Conservation (phyloP, 192 early-diverging fungal genomes). For the Coemansia sp. region DNA sequence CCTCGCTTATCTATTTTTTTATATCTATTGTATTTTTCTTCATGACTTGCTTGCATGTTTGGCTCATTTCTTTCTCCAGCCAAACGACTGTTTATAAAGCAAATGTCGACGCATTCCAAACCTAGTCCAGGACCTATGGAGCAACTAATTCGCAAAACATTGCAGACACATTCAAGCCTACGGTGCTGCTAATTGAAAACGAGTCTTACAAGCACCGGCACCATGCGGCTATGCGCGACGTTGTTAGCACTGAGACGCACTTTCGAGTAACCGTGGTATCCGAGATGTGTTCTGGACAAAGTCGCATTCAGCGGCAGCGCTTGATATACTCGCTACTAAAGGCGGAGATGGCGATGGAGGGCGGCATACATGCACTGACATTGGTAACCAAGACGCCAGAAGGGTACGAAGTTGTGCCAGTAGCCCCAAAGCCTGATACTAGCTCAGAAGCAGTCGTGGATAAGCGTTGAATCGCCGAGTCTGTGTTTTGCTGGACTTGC, state of each 20-base stretch:
- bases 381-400: slow-evolving; percentile 76
- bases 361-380: slow-evolving; percentile 76
- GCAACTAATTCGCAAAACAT: slow-evolving; percentile 30
- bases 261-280: slow-evolving; percentile 77
- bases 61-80: background rate
- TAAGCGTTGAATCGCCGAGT: background rate
- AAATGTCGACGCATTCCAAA: slow-evolving; percentile 5
- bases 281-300: slow-evolving; percentile 57
- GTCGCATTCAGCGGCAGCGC: slow-evolving; percentile 66
- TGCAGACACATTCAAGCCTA: slow-evolving; percentile 58
- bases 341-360: slow-evolving; percentile 69
- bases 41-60: background rate
- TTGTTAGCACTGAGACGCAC: slow-evolving; percentile 77
- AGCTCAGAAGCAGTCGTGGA: background rate
- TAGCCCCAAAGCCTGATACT: background rate
- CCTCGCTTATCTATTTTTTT: background rate
- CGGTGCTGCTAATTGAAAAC: slow-evolving; percentile 70
- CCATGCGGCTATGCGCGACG: slow-evolving; percentile 87
- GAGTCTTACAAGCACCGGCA: slow-evolving; percentile 78
- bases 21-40: no score
- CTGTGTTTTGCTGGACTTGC: background rate
- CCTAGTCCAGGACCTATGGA: slow-evolving; percentile 14
- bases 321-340: slow-evolving; percentile 67
- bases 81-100: background rate
- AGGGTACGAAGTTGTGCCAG: slow-evolving; percentile 32